Evolutionary conservation across 371 early-diverging fungal species (phyloP), one percentile per base, ranked within the genome.

Genomic region (Paraphysoderma sedebokerense): DNA sequence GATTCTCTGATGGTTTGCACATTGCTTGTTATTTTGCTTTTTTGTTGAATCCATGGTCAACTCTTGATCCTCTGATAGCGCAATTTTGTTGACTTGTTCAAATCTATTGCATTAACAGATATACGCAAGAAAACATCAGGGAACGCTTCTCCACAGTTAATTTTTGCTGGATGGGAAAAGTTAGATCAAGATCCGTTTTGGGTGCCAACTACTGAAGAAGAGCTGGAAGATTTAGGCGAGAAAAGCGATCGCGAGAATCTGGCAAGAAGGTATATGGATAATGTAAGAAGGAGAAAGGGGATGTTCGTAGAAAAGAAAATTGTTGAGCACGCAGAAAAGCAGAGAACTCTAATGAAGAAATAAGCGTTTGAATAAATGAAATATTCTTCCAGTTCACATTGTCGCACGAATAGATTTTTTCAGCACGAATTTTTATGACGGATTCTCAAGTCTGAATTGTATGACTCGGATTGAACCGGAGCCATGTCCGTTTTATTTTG

Each of bases 121-220:
- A 81, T 97, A 33, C 80, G 96, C 12, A 92, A 85, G 56, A 68
- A 82, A 52, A 91, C 95, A 0, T 85, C 86, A 0, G 98, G 96
- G 3, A 87, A 86, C 0, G 98, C 97, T 11, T 82, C 77, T 46
- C 96, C 97, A 1, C 90, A 92, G 55, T 67, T 98, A 15, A 77
- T 96, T 20, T 96, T 92, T 61, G 72, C 69, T 48, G 91, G 85
- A 11, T 98, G 84, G 59, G 92, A 93, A 54, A 62, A 84, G 52
- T 59, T 95, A 38, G 88, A 92, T 47, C 67, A 76, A 49, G 95
- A 98, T 63, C 98, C 98, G 13, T 95, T 91, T 73, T 96, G 96
- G 97, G 91, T 92, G 7, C 98, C 98, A 4, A 82, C 79, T 1
- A 95, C 96, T 1, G 81, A 87, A 54, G 92, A 93, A 58, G 96